Evolutionary conservation across 768 basidiomycete genomes (phyloP).

Genomic region (Mycena vitilis): DNA sequence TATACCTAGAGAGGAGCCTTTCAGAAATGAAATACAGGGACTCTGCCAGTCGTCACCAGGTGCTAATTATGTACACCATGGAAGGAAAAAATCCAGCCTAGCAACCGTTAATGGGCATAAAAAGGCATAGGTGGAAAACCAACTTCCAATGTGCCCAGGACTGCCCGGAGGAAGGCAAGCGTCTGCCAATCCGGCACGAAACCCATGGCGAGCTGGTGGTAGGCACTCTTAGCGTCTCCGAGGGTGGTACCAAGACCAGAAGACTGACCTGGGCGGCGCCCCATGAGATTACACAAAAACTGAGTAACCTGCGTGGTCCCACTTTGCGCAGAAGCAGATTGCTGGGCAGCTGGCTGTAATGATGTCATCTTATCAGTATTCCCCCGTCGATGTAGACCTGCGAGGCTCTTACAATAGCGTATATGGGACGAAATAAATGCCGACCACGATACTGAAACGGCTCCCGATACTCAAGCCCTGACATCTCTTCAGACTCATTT

Average conservation of each 20-base stretch:
- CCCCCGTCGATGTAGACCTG: slow-evolving; percentile 1
- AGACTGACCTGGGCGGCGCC: slow-evolving; percentile 45
- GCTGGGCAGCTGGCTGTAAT: slow-evolving; percentile 55
- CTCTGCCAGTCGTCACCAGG: slow-evolving; percentile 50
- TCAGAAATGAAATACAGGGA: neutral
- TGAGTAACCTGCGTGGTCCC: slow-evolving; percentile 54
- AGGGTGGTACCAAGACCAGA: neutral
- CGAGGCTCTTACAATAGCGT: slow-evolving; percentile 54
- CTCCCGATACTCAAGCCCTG: slow-evolving; percentile 52
- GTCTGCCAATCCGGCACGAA: slow-evolving; percentile 57
- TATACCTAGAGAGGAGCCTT: slow-evolving; percentile 52
- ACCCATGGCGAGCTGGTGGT: slow-evolving; percentile 55
- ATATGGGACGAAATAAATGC: slow-evolving; percentile 61
- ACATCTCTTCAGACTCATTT: slow-evolving; percentile 2
- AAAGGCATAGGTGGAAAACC: slow-evolving; percentile 12
- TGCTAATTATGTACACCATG: slow-evolving; percentile 60
- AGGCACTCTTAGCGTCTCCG: neutral
- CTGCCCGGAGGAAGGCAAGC: slow-evolving; percentile 52
- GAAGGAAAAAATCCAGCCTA: slow-evolving; percentile 65
- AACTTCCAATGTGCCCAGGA: slow-evolving; percentile 60
- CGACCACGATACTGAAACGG: slow-evolving; percentile 60
- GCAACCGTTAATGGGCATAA: neutral
- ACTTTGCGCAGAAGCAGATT: slow-evolving; percentile 56
- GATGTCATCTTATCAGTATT: slow-evolving; percentile 10
- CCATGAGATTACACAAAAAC: slow-evolving; percentile 58